Conservation (phyloP, 352 stramenopile species). For the Aphanomyces astaci region DNA sequence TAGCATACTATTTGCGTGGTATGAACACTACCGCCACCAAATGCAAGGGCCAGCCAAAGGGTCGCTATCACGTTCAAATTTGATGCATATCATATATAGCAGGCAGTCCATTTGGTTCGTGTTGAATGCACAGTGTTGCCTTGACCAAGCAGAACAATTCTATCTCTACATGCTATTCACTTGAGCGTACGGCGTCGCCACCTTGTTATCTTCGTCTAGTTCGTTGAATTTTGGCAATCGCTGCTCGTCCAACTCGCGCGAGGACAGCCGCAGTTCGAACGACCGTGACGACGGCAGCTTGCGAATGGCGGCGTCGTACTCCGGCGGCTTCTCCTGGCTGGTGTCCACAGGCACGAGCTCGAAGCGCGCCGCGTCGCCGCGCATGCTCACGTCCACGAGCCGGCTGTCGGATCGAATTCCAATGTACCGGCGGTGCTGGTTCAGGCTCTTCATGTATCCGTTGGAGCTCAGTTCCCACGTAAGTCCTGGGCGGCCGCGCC, state of each 20-base stretch:
- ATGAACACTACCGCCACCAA: too few species aligned
- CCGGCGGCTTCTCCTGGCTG: conserved; percentile 1
- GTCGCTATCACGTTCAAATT: too few species aligned
- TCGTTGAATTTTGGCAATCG: not conserved
- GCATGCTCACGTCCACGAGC: conserved; percentile 79
- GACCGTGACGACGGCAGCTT: conserved; percentile 15
- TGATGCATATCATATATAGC: too few species aligned
- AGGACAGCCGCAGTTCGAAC: not conserved
- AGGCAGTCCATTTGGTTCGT: too few species aligned
- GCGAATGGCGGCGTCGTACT: conserved; percentile 15
- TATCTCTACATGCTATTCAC: not conserved
- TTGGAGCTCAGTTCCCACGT: conserved; percentile 78
- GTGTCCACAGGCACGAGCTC: conserved; percentile 67
- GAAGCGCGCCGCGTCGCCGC: conserved; percentile 62
- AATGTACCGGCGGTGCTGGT: conserved; percentile 81
- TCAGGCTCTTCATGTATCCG: conserved; percentile 81
- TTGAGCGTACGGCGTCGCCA: not conserved
- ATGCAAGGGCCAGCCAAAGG: too few species aligned
- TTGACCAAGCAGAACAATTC: too few species aligned
- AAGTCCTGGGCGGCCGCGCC: conserved; percentile 56
- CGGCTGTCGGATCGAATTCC: conserved; percentile 60
- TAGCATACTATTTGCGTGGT: too few species aligned
- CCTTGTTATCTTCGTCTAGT: not conserved
- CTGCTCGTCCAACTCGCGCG: not conserved
- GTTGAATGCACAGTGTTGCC: too few species aligned